Conservation (phyloP, 495 filamentous ascomycete species). For the Hyaloscypha finlandica region DNA sequence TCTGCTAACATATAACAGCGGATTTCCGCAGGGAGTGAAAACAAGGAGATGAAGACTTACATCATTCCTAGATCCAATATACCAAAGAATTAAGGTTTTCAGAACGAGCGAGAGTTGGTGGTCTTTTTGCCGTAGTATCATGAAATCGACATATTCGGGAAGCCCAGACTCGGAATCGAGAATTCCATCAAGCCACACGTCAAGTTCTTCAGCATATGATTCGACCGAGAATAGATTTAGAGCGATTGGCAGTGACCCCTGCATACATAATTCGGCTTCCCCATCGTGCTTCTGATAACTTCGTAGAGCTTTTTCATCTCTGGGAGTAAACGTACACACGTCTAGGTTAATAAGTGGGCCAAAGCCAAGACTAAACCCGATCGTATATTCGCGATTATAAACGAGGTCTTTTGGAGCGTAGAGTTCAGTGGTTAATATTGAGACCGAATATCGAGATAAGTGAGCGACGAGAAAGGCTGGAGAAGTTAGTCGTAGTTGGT, state of each 20-base stretch:
- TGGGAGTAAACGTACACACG: conserved; percentile 7
- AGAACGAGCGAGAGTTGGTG: not conserved
- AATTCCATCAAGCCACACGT: conserved; percentile 7
- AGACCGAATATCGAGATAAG: conserved; percentile 7
- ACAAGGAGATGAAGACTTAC: not conserved
- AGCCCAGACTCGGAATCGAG: conserved; percentile 3
- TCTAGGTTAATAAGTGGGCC: not conserved
- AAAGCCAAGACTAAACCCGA: not conserved
- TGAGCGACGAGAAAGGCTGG: conserved; percentile 1
- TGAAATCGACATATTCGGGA: not conserved
- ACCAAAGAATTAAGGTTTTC: not conserved
- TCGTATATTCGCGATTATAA: not conserved
- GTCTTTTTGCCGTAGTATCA: not conserved
- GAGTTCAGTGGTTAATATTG: not conserved
- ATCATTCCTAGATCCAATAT: not conserved
- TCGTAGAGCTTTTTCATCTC: not conserved
- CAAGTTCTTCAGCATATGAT: conserved; percentile 7
- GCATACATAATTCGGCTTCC: not conserved
- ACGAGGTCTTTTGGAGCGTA: conserved; percentile 1
- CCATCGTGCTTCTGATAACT: conserved; percentile 9
- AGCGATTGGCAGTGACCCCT: conserved; percentile 8
- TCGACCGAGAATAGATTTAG: conserved; percentile 8
- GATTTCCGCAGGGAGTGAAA: not conserved
- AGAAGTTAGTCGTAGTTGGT: not conserved
- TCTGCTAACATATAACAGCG: not conserved